Conservation (phyloP, 371 early-diverging fungal species). For the Mucor circinelloides region DNA sequence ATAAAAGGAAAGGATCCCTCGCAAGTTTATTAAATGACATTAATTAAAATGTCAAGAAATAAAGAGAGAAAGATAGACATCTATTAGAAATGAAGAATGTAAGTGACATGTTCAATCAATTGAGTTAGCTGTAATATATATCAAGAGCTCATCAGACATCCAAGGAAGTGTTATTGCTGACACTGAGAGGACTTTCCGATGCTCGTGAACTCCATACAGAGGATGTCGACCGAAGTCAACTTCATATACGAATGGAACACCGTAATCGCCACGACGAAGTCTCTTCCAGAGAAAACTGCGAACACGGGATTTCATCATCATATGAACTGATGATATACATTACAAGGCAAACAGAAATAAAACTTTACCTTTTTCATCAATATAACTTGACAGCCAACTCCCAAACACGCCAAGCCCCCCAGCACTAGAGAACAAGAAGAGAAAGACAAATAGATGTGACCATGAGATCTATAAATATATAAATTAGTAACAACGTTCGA, state of each 20-base stretch:
- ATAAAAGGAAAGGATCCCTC: not conserved
- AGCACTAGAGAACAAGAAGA: not conserved
- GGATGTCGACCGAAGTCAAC: not conserved
- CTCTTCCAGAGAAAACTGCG: constrained; percentile 42
- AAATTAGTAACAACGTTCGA: not conserved
- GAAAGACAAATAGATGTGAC: not conserved
- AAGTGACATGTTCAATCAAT: not conserved
- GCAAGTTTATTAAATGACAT: constrained; percentile 8
- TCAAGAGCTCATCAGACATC: constrained; percentile 33
- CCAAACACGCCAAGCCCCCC: not conserved
- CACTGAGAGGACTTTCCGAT: constrained; percentile 30
- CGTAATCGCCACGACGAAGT: constrained; percentile 29
- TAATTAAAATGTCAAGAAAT: not conserved
- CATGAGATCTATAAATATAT: not conserved
- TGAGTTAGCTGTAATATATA: not conserved
- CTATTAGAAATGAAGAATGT: constrained; percentile 3
- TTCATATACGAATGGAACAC: not conserved
- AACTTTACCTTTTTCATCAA: not conserved
- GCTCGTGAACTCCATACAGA: not conserved
- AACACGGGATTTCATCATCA: constrained; percentile 47
- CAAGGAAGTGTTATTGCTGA: constrained; percentile 42
- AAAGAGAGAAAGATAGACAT: not conserved
- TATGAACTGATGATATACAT: constrained; percentile 7
- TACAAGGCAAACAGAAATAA: not conserved
- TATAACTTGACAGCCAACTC: not conserved